A percentile compares a stretch with the other conserved stretches of the same genome.
Evolutionary conservation across 2,329 filamentous ascomycete genomes (phyloP).

Genomic region (Geosmithia morbida): DNA sequence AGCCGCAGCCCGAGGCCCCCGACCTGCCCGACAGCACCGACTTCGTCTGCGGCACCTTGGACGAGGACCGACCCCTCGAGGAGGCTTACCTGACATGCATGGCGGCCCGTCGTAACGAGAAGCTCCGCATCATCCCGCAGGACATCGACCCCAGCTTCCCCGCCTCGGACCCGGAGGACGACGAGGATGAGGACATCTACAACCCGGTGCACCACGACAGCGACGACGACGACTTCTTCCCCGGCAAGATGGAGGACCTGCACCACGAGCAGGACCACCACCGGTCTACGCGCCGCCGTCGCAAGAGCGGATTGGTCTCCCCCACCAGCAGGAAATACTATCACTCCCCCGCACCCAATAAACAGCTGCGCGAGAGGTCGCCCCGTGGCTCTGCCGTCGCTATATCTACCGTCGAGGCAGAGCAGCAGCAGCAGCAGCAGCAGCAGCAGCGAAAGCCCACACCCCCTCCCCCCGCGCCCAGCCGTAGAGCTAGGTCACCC

Average conservation of each 20-base stretch:
- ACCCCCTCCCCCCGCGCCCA: slow-evolving; percentile 24
- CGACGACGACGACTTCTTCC: slow-evolving; percentile 55
- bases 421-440: slow-evolving; percentile 5
- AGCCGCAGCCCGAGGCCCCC: slow-evolving; percentile 39
- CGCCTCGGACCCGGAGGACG: slow-evolving; percentile 79
- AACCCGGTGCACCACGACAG: slow-evolving; percentile 45
- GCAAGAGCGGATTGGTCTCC: neutral
- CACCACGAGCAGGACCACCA: slow-evolving; percentile 40
- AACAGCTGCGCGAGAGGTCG: neutral
- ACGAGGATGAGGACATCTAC: slow-evolving; percentile 58
- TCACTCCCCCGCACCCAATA: neutral
- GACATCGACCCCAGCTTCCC: slow-evolving; percentile 97
- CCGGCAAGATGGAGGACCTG: slow-evolving; percentile 56
- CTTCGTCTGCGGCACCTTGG: slow-evolving; percentile 95
- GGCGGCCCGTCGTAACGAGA: slow-evolving; percentile 66
- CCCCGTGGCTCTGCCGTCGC: neutral
- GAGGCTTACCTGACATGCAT: slow-evolving; percentile 81
- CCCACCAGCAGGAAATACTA: neutral
- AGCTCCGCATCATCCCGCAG: slow-evolving; percentile 75
- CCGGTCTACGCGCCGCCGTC: slow-evolving; percentile 32
- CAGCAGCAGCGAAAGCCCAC: slow-evolving; percentile 28
- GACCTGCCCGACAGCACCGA: slow-evolving; percentile 95
- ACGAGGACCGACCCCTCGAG: slow-evolving; percentile 90
- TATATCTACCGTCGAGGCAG: too few relatives aligned
- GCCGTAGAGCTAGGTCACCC: slow-evolving; percentile 14